Percentiles rank a stretch among this genome's conserved stretches.
Conservation (phyloP, 345 rosid genomes). For the Brassica juncea region DNA sequence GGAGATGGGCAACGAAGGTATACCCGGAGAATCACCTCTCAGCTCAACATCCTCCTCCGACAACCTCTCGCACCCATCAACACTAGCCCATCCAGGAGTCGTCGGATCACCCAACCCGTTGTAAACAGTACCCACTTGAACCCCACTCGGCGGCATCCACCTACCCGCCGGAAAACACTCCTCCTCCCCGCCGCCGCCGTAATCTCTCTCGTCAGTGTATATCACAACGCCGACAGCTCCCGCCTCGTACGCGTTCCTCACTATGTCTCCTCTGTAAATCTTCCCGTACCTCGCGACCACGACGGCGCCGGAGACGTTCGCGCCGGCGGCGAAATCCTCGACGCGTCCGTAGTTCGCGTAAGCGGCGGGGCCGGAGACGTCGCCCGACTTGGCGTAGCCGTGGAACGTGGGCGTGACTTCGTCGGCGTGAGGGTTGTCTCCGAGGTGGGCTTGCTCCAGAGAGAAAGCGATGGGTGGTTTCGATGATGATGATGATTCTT, state of each 20-base stretch:
- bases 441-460: conserved; percentile 54
- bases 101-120: conserved; percentile 69
- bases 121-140: conserved; percentile 77
- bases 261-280: conserved; percentile 81
- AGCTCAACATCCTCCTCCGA: conserved; percentile 56
- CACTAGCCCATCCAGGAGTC: conserved; percentile 89
- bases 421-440: conserved; percentile 66
- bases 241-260: conserved; percentile 57
- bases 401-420: conserved; percentile 76
- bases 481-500: conserved; percentile 33
- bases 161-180: conserved; percentile 64
- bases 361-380: conserved; percentile 53
- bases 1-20: conserved; percentile 63
- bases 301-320: conserved; percentile 50
- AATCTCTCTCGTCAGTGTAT: conserved; percentile 71
- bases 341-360: conserved; percentile 77
- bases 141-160: conserved; percentile 90
- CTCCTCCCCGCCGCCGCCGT: conserved; percentile 40
- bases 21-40: conserved; percentile 55
- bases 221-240: conserved; percentile 73
- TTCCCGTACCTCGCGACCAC: conserved; percentile 67
- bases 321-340: conserved; percentile 53
- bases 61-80: conserved; percentile 68
- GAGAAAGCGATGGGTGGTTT: conserved; percentile 40
- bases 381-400: conserved; percentile 79